These are phyloP conservation scores for Monosporascus sp. DNA, from an alignment of 2,329 filamentous ascomycete species.

Conservation along the genomic window DNA sequence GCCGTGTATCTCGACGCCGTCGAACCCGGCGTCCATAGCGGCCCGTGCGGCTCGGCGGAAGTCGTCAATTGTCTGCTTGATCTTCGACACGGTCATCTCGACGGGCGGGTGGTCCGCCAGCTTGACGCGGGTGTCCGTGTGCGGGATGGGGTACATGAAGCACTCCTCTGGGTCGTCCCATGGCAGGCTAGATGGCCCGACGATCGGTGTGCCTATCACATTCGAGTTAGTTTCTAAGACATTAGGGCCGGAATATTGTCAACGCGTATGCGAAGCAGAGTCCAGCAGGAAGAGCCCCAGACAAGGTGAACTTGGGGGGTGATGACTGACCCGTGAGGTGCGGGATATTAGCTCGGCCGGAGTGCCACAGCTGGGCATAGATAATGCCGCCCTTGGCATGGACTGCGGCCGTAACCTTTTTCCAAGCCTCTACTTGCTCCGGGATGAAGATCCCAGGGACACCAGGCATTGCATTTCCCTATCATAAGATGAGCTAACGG, in stretches of 20 bases:
- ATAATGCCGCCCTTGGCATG: constrained; percentile 54
- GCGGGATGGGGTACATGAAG: background rate
- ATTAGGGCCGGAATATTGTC: background rate
- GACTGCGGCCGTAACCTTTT: constrained; percentile 50
- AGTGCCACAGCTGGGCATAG: constrained; percentile 55
- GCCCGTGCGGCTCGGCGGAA: constrained; percentile 16
- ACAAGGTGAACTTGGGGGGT: too few relatives aligned
- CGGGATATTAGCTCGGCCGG: constrained; percentile 39
- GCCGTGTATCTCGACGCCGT: constrained; percentile 37
- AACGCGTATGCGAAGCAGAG: background rate
- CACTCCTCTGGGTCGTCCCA: background rate
- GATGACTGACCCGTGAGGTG: constrained; percentile 9
- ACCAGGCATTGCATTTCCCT: constrained; percentile 27
- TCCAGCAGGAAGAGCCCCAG: too few relatives aligned
- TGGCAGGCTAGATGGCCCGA: background rate
- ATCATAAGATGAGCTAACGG: background rate
- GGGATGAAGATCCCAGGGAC: constrained; percentile 50
- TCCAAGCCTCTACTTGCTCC: constrained; percentile 51
- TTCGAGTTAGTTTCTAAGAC: background rate
- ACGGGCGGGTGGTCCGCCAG: constrained; percentile 30
- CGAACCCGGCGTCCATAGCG: constrained; percentile 37
- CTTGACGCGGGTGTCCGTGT: constrained; percentile 4
- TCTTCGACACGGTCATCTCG: constrained; percentile 29
- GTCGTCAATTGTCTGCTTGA: constrained; percentile 19
- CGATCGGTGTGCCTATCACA: background rate